These are phyloP conservation scores for Basipetospora chlamydospora DNA, from an alignment of 2,329 filamentous ascomycete genomes.

Conservation along the genomic window DNA sequence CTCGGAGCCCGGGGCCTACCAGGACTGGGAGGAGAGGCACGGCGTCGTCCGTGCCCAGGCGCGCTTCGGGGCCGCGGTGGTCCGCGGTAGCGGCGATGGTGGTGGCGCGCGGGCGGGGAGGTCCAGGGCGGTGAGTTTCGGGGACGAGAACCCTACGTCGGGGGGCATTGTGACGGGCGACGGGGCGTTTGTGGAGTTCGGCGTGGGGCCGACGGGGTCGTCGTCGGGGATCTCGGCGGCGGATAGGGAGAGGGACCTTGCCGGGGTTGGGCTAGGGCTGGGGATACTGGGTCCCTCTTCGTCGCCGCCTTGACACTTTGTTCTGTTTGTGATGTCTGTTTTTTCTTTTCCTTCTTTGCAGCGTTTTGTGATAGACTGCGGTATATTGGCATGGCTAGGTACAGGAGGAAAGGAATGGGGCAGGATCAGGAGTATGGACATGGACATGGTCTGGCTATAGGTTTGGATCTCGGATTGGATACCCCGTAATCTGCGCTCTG, in stretches of 20 bases:
- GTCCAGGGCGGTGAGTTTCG: not conserved
- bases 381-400: too few species aligned
- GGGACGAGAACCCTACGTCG: slow-evolving; percentile 6
- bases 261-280: not conserved
- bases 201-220: not conserved
- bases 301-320: too few species aligned
- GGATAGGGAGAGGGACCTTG: not conserved
- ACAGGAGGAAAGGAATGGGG: too few species aligned
- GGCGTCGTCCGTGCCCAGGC: not conserved
- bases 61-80: too few species aligned
- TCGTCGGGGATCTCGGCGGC: not conserved
- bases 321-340: too few species aligned
- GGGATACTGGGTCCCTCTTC: too few species aligned
- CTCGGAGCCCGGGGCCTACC: slow-evolving; percentile 16
- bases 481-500: too few species aligned
- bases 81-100: slow-evolving; percentile 1
- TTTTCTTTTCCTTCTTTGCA: too few species aligned
- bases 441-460: too few species aligned
- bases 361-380: too few species aligned
- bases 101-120: slow-evolving; percentile 3
- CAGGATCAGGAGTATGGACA: too few species aligned
- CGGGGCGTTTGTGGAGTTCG: slow-evolving; percentile 8
- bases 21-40: slow-evolving; percentile 13
- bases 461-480: too few species aligned
- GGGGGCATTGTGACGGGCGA: slow-evolving; percentile 7